A percentile compares a stretch with the other conserved stretches of the same genome.
Evolutionary conservation across 495 filamentous ascomycete genomes (phyloP).

Genomic region (Thozetella sp.): DNA sequence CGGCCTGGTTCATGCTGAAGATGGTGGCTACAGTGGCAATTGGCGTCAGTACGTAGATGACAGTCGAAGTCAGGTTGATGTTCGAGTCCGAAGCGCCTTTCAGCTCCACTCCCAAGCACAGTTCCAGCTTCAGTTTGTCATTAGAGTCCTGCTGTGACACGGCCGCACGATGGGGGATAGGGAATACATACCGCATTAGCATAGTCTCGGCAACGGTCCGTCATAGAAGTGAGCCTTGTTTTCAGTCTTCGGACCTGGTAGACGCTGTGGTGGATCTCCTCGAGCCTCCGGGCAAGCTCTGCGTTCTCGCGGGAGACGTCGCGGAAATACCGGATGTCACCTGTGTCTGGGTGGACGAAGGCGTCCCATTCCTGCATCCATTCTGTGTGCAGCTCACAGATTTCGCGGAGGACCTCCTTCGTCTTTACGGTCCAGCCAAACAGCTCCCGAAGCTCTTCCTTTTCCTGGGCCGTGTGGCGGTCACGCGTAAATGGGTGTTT

Average conservation of each 20-base stretch:
- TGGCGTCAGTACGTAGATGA: neutral
- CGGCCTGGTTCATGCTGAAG: neutral
- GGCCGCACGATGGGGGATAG: neutral
- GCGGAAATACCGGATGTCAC: neutral
- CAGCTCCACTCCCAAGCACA: neutral
- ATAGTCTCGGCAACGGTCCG: neutral
- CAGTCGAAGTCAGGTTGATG: neutral
- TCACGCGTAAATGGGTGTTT: neutral
- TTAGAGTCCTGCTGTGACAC: neutral
- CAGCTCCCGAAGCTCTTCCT: neutral
- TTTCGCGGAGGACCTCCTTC: neutral
- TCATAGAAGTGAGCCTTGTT: neutral
- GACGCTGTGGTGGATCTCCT: neutral
- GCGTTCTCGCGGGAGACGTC: neutral
- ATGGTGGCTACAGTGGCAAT: neutral
- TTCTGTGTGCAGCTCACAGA: neutral
- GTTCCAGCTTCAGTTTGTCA: neutral
- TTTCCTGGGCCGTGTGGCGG: neutral
- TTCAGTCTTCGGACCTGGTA: neutral
- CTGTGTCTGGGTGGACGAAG: neutral
- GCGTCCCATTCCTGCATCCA: neutral
- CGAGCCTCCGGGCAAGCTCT: neutral
- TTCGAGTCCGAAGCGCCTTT: neutral
- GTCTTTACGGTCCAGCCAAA: neutral
- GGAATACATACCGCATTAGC: neutral